These are phyloP conservation scores for Clonostachys byssicola DNA, from an alignment of 2,329 filamentous ascomycete species.

Conservation along the genomic window DNA sequence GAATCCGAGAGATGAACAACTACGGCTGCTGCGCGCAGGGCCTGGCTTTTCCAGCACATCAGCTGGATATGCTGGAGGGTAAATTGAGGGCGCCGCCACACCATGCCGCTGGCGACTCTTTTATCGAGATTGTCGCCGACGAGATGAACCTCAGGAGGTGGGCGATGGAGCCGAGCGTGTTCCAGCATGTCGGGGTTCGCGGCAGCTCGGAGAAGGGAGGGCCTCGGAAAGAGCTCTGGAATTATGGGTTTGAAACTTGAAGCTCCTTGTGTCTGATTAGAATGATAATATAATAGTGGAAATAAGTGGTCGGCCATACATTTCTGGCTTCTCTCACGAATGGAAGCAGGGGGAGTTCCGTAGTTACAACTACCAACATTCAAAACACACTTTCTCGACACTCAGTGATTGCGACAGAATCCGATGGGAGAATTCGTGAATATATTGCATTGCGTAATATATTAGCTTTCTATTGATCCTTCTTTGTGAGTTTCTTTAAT, in stretches of 20 bases:
- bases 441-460: too few relatives aligned
- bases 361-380: too few relatives aligned
- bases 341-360: too few relatives aligned
- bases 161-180: conserved; percentile 3
- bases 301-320: too few relatives aligned
- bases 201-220: conserved; percentile 2
- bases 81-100: conserved; percentile 1
- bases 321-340: too few relatives aligned
- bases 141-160: conserved; percentile 1
- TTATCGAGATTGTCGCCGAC: conserved; percentile 5
- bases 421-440: too few relatives aligned
- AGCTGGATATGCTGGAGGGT: conserved; percentile 1
- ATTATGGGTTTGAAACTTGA: conserved; percentile 4
- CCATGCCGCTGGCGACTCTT: conserved; percentile 3
- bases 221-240: conserved; percentile 4
- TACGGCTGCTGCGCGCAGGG: conserved; percentile 6
- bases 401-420: too few relatives aligned
- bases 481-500: too few relatives aligned
- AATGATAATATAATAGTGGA: too few relatives aligned
- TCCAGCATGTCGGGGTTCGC: conserved; percentile 6
- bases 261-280: too few relatives aligned
- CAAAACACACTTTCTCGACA: too few relatives aligned
- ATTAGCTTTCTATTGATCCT: too few relatives aligned
- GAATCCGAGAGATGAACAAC: conserved; percentile 4
- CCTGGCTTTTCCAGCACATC: conserved; percentile 2